phyloP scores from a whole-genome alignment of 768 basidiomycete genomes.

The Gloeophyllum trabeum region DNA sequence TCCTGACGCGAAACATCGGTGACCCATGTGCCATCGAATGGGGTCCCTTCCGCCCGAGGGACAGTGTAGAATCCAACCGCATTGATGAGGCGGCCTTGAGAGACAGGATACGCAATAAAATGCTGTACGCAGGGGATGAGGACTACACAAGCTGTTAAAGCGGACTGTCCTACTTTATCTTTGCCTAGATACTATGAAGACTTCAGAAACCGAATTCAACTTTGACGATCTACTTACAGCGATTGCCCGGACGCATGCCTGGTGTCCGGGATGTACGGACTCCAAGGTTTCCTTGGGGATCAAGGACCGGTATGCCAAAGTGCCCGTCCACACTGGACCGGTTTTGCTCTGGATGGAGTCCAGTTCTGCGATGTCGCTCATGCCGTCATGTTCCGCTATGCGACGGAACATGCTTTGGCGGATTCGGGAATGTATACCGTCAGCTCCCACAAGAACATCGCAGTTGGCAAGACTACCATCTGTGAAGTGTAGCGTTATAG shows the following conservation, averaged over 20 bases:
- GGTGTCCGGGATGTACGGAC: slow-evolving; percentile 6
- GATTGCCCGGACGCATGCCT: slow-evolving; percentile 7
- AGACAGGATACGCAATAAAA: slow-evolving; percentile 16
- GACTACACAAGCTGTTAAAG: neutral
- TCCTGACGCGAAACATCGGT: slow-evolving; percentile 11
- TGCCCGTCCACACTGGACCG: slow-evolving; percentile 15
- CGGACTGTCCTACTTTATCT: slow-evolving; percentile 7
- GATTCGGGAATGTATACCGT: slow-evolving; percentile 16
- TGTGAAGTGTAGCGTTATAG: slow-evolving; percentile 5
- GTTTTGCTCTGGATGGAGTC: slow-evolving; percentile 1
- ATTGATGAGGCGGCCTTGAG: slow-evolving; percentile 14
- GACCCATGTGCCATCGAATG: slow-evolving; percentile 14
- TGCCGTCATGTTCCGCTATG: neutral
- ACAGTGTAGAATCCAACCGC: slow-evolving; percentile 12
- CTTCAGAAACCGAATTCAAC: neutral
- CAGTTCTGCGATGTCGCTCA: no score
- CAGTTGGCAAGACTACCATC: slow-evolving; percentile 12
- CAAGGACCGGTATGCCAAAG: slow-evolving; percentile 14
- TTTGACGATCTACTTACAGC: no score
- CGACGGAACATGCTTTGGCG: slow-evolving; percentile 11
- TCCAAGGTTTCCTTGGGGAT: slow-evolving; percentile 12
- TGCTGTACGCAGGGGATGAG: slow-evolving; percentile 8
- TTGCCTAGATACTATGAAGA: slow-evolving; percentile 11
- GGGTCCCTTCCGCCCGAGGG: slow-evolving; percentile 11
- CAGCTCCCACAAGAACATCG: slow-evolving; percentile 16